Base-by-base conservation (phyloP, 352 stramenopile species). In the Globisporangium acanthophoron region DNA sequence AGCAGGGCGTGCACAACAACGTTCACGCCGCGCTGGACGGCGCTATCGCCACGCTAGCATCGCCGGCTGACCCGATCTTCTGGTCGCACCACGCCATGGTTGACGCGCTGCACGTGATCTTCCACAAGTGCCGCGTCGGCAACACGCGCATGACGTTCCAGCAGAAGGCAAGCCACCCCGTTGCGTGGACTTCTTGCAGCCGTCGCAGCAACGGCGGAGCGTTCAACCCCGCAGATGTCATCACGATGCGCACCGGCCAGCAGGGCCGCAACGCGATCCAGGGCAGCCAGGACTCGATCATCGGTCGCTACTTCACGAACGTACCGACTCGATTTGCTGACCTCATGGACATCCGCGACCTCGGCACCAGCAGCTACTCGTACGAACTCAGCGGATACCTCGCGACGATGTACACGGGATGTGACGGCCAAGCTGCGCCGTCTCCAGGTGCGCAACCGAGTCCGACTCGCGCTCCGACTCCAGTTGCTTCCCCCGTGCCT, bases 31-130 rank as follows among this genome's bases (percentile, higher is more conserved):
- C 58, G 0, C 35, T 89, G 3, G 71, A 65, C 12, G 75, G 69
- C 1, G 52, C 71, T 0, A 87, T 89, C 73, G 65, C 44, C 8
- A 83, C 76, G 7, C 62, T 84, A 3, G 64, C 80, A 52, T 71
- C 77, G 1, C 75, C 77, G 0, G 52, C 67, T 2, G 79, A 89
- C 54, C 79, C 76, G 1, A 66, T 89, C 5, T 89, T 89, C 57
- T 89, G 70, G 58, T 72, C 69, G 3, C 76, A 87, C 31, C 79
- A 89, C 43, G 70, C 60, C 5, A 65, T 56, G 40, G 65, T 87
- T 2, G 79, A 90, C 33, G 41, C 78, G 49, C 57, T 87, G 0
- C 69, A 81, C 33, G 65, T 64, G 0, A 79, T 87, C 55, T 88
- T 85, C 59, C 64, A 85, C 56, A 84, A 84, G 33, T 90, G 80